Percentiles rank a stretch among this genome's conserved stretches.
phyloP scores from a whole-genome alignment of 352 stramenopile genomes.

The Globisporangium lucens region DNA sequence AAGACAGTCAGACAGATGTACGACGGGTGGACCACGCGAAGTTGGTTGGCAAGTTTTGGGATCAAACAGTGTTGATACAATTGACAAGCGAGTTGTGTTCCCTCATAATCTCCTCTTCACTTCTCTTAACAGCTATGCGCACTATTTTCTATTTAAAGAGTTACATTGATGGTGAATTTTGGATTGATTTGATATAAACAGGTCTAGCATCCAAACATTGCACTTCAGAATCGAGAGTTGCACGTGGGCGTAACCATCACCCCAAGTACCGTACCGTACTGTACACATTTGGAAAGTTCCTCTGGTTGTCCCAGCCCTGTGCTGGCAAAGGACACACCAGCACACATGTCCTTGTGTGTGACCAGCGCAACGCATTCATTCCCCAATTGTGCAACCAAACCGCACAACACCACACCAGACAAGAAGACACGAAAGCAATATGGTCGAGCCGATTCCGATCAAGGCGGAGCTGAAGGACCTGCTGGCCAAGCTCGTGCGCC shows the following conservation, averaged over 20 bases:
- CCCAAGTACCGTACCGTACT: neutral
- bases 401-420: neutral
- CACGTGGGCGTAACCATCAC: neutral
- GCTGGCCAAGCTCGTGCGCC: slow-evolving; percentile 66
- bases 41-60: no score
- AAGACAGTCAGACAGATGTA: no score
- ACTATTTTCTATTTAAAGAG: neutral
- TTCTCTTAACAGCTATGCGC: neutral
- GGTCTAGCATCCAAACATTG: neutral
- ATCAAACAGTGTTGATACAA: no score
- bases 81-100: neutral
- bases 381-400: neutral
- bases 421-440: slow-evolving; percentile 1
- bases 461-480: slow-evolving; percentile 59
- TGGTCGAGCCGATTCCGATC: slow-evolving; percentile 22
- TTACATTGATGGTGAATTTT: accelerated
- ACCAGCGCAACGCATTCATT: neutral
- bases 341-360: neutral
- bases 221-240: neutral
- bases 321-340: neutral
- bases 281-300: slow-evolving; percentile 2
- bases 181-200: neutral
- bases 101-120: neutral
- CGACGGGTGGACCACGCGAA: no score
- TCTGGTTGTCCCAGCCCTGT: neutral